These are phyloP conservation scores for Platanthera zijinensis DNA, from an alignment of 106 monocot genomes.

Conservation along the genomic window DNA sequence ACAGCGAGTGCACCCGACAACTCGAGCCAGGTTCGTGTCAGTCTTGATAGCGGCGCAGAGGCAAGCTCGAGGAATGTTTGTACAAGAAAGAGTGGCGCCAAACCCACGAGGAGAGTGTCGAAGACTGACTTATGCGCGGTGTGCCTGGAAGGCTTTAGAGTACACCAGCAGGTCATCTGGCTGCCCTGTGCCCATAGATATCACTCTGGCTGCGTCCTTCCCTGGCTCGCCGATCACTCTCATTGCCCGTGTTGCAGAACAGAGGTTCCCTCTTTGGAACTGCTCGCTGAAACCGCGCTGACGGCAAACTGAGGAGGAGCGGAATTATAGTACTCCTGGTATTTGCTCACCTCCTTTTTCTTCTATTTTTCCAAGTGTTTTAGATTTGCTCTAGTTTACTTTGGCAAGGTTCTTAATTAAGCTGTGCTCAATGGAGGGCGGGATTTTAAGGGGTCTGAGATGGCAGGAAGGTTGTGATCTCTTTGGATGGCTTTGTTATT, in stretches of 20 bases:
- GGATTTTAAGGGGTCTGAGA: neutral
- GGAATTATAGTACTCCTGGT: neutral
- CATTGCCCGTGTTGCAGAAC: constrained; percentile 35
- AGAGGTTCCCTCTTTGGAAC: constrained; percentile 6
- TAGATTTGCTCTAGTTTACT: neutral
- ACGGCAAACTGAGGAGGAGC: neutral
- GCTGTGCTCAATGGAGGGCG: neutral
- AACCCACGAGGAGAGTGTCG: constrained; percentile 19
- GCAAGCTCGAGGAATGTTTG: neutral
- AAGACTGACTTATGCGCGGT: constrained; percentile 36
- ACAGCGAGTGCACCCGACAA: neutral
- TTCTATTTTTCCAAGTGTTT: neutral
- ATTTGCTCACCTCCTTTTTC: neutral
- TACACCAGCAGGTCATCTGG: constrained; percentile 15
- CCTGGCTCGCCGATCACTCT: constrained; percentile 28
- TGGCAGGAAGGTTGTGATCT: neutral
- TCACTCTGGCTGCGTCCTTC: constrained; percentile 32
- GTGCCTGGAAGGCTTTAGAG: constrained; percentile 36
- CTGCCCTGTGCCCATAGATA: constrained; percentile 54
- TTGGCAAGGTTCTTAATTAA: neutral
- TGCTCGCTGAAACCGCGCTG: neutral
- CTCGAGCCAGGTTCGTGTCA: neutral
- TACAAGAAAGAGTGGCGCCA: neutral
- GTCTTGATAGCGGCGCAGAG: neutral
- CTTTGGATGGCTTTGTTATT: neutral